phyloP scores from a whole-genome alignment of 169 alveolate genomes.

The Cyclospora cayetanensis region DNA sequence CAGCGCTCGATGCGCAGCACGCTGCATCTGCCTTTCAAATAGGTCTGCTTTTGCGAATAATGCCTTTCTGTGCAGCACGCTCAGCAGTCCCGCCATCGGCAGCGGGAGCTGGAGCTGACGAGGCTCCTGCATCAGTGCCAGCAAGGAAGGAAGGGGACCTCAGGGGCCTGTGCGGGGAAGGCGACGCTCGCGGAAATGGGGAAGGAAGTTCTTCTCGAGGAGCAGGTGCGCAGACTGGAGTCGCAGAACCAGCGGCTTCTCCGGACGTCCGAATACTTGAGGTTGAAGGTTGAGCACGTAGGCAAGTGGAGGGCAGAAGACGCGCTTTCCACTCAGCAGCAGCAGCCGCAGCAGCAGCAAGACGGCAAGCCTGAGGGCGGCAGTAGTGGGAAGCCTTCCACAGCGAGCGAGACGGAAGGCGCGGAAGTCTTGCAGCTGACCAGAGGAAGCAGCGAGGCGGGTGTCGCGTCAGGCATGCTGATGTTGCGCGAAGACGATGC shows the following conservation, averaged over 20 bases:
- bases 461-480: neutral
- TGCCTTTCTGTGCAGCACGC: neutral
- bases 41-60: neutral
- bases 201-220: constrained; percentile 39
- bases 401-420: neutral
- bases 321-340: neutral
- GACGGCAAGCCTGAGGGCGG: neutral
- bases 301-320: constrained; percentile 8
- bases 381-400: neutral
- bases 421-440: neutral
- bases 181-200: neutral
- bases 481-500: neutral
- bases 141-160: neutral
- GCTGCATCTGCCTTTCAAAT: neutral
- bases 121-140: constrained; percentile 21
- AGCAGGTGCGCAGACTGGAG: neutral
- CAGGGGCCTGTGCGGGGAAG: too few species aligned
- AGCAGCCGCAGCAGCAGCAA: neutral
- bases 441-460: constrained; percentile 22
- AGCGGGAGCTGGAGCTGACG: constrained; percentile 3
- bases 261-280: neutral
- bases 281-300: neutral
- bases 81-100: constrained; percentile 49
- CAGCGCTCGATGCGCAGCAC: neutral
- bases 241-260: neutral